Evolutionary conservation across 2,329 filamentous ascomycete genomes (phyloP).

Genomic region (Mollisiaceae sp.): DNA sequence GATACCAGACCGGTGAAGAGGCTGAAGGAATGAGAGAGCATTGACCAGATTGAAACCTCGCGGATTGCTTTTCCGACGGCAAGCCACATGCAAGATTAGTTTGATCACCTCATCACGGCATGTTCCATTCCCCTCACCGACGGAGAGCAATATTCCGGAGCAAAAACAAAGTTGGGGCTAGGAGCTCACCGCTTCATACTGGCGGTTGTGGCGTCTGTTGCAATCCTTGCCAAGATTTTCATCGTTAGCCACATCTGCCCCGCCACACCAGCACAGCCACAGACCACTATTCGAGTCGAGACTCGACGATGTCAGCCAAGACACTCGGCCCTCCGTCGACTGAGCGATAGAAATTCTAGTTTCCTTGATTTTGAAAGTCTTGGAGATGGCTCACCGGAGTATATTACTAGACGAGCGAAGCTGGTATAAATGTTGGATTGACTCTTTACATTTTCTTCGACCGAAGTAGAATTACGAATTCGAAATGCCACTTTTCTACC

Average conservation of each 20-base stretch:
- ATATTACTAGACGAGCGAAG: neutral
- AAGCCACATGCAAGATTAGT: neutral
- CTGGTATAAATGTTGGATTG: no score
- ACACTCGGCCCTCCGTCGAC: neutral
- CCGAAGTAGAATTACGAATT: neutral
- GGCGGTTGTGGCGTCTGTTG: conserved; percentile 7
- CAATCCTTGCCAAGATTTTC: neutral
- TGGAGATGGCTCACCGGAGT: neutral
- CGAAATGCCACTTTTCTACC: conserved; percentile 45
- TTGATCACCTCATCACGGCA: conserved; percentile 4
- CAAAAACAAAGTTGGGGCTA: neutral
- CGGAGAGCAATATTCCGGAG: neutral
- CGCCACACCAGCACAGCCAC: neutral
- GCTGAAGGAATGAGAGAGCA: conserved; percentile 56
- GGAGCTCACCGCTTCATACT: neutral
- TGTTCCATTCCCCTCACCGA: neutral
- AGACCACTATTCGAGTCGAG: neutral
- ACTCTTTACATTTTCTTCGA: no score
- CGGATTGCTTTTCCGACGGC: neutral
- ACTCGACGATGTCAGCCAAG: neutral
- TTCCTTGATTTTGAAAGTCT: conserved; percentile 2
- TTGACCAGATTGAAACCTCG: neutral
- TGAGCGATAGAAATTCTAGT: neutral
- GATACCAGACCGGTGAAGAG: conserved; percentile 70
- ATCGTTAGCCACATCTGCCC: neutral